Evolutionary conservation across 2,329 filamentous ascomycete genomes (phyloP), one percentile per base, ranked within the genome.

Genomic region (Fusarium oligoseptatum): DNA sequence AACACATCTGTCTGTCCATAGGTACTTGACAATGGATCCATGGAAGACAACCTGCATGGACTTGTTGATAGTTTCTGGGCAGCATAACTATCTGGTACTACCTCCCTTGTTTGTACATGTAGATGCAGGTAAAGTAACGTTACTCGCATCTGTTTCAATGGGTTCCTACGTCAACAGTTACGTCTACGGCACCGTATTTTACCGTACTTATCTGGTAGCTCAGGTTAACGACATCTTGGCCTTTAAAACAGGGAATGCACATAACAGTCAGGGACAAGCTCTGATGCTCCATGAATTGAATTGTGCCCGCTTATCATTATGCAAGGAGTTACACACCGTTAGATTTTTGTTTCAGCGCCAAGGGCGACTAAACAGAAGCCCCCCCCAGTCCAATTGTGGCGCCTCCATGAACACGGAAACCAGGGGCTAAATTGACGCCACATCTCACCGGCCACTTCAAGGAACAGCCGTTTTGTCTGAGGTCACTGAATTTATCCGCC

Each of bases 391-490:
- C n/a, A 11, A 41, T 34, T 74, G 72, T 74, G 72, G 72, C 72
- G 71, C 37, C 14, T 50, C 14, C 15, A 17, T 11, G 45, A 3
- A 27, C 24, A 22, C 17, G 68, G 63, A 55, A 60, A 39, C 57
- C 24, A 63, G 60, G 57, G 50, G 71, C 36, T 10, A 50, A 41
- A 68, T 41, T 10, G 58, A 41, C 72, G 72, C 72, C 72, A 74
- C 72, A 69, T 68, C 34, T 50, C 36, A 65, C n/a, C 50, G n/a
- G 64, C 11, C n/a, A 6, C 41, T 60, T 14, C 20, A 50, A 14
- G 45, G 56, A 60, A 60, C 73, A 50, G 71, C 71, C n/a, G 58
- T 11, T 45, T 22, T 61, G 50, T 55, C 50, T 43, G 24, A 20
- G 50, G 50, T 55, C 6, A 1, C 34, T 36, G 10, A 55, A 55